A percentile compares a stretch with the other conserved stretches of the same genome.
These are phyloP conservation scores for Chrysopogon serrulatus DNA, from an alignment of 176 grass and related monocot species.

Conservation along the genomic window DNA sequence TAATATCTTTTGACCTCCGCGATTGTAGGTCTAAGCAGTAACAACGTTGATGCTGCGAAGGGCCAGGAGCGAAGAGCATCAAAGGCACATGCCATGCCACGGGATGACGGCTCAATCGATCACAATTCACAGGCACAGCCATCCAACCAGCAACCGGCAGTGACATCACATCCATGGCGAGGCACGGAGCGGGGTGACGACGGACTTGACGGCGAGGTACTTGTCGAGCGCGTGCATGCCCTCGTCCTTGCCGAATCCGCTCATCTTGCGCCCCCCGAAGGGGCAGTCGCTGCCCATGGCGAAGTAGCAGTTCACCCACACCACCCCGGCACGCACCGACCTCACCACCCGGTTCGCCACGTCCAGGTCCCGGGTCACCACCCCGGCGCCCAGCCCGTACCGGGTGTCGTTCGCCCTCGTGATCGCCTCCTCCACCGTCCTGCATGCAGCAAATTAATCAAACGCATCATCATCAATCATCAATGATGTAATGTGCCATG, in stretches of 20 bases:
- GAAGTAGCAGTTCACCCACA: conserved; percentile 83
- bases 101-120: too few species aligned
- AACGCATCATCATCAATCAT: not conserved
- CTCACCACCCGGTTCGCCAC: conserved; percentile 58
- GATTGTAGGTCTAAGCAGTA: too few species aligned
- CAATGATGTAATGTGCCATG: too few species aligned
- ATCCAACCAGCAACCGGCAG: too few species aligned
- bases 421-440: conserved; percentile 74
- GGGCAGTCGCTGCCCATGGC: conserved; percentile 39
- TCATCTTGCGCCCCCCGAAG: conserved; percentile 72
- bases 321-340: conserved; percentile 58
- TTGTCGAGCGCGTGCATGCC: conserved; percentile 70
- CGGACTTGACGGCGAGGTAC: conserved; percentile 60
- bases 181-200: conserved; percentile 55
- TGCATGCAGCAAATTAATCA: not conserved
- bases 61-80: too few species aligned
- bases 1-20: too few species aligned
- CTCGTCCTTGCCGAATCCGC: conserved; percentile 66
- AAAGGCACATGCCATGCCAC: too few species aligned
- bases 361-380: conserved; percentile 53
- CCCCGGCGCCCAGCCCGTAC: conserved; percentile 52
- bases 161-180: conserved; percentile 63
- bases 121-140: too few species aligned
- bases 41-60: too few species aligned
- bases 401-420: conserved; percentile 42